Conservation (phyloP, 2,329 filamentous ascomycete species). For the Stenocarpella maydis region DNA sequence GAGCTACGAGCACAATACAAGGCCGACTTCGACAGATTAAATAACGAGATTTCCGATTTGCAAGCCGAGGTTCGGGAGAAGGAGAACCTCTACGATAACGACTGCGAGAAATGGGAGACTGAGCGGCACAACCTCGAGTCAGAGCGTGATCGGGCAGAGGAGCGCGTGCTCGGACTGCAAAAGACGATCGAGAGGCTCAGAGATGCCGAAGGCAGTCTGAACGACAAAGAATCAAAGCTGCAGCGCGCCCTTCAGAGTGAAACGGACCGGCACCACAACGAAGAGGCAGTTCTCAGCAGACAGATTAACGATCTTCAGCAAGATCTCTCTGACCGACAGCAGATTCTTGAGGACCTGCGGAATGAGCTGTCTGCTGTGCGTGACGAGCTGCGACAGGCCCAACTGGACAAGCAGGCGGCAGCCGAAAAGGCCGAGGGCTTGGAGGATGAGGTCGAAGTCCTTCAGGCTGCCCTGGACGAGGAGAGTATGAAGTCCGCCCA, state of each 20-base stretch:
- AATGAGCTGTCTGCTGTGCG: conserved; percentile 71
- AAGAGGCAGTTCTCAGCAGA: conserved; percentile 74
- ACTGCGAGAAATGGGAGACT: conserved; percentile 76
- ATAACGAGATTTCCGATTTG: conserved; percentile 67
- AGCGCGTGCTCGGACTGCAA: conserved; percentile 73
- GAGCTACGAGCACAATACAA: conserved; percentile 64
- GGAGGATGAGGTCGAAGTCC: conserved; percentile 79
- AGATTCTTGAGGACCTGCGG: conserved; percentile 70
- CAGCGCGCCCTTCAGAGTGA: conserved; percentile 76
- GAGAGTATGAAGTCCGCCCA: conserved; percentile 67
- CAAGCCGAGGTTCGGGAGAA: conserved; percentile 73
- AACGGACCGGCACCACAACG: conserved; percentile 73
- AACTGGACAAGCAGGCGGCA: conserved; percentile 68
- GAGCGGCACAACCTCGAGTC: conserved; percentile 71
- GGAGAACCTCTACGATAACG: conserved; percentile 74
- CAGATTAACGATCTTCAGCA: conserved; percentile 79
- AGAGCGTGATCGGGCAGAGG: conserved; percentile 72
- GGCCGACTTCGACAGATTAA: conserved; percentile 61
- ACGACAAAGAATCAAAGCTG: conserved; percentile 72
- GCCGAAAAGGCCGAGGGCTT: conserved; percentile 72
- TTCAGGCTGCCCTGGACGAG: conserved; percentile 72
- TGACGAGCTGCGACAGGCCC: conserved; percentile 75
- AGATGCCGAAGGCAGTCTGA: conserved; percentile 71
- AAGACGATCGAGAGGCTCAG: conserved; percentile 75
- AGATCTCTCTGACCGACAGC: conserved; percentile 73